These are phyloP conservation scores for Colletotrichum costaricense DNA, from an alignment of 2,329 filamentous ascomycete genomes.

Conservation along the genomic window DNA sequence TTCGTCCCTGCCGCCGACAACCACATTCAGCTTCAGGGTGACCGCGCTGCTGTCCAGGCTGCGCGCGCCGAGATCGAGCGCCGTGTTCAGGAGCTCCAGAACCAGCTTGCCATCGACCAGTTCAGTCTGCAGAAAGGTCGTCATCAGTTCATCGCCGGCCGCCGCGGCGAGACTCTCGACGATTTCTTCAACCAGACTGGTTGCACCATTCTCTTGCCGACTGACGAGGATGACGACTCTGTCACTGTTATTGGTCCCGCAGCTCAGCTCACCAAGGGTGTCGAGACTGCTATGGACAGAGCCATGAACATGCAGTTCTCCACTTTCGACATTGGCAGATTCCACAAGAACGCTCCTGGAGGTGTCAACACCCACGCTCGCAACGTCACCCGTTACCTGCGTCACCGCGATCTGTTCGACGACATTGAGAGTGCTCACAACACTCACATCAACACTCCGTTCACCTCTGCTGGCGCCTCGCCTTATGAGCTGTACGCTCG, in stretches of 20 bases:
- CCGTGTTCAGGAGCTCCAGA: conserved; percentile 79
- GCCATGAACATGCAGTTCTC: conserved; percentile 88
- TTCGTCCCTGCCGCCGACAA: conserved; percentile 81
- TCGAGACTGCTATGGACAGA: conserved; percentile 88
- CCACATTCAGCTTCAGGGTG: conserved; percentile 87
- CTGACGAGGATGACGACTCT: conserved; percentile 81
- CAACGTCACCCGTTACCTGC: conserved; percentile 88
- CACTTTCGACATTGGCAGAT: conserved; percentile 83
- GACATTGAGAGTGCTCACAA: conserved; percentile 84
- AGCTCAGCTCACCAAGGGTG: conserved; percentile 77
- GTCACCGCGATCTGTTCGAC: conserved; percentile 82
- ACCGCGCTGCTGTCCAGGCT: conserved; percentile 83
- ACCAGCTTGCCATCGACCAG: conserved; percentile 81
- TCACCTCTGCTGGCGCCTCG: conserved; percentile 74
- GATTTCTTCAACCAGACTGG: conserved; percentile 93
- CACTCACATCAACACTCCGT: conserved; percentile 88
- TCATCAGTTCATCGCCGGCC: conserved; percentile 95
- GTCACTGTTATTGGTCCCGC: conserved; percentile 87
- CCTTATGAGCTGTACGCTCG: conserved; percentile 91
- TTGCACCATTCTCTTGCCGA: conserved; percentile 86
- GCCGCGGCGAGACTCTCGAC: conserved; percentile 81
- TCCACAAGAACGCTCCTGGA: conserved; percentile 78
- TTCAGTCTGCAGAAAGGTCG: conserved; percentile 85
- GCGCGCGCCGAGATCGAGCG: conserved; percentile 85
- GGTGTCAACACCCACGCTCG: conserved; percentile 84